Percentiles rank a stretch among this genome's conserved stretches.
Evolutionary conservation across 164 flowering plant genomes (phyloP).

Genomic region (Dillenia turbinata): DNA sequence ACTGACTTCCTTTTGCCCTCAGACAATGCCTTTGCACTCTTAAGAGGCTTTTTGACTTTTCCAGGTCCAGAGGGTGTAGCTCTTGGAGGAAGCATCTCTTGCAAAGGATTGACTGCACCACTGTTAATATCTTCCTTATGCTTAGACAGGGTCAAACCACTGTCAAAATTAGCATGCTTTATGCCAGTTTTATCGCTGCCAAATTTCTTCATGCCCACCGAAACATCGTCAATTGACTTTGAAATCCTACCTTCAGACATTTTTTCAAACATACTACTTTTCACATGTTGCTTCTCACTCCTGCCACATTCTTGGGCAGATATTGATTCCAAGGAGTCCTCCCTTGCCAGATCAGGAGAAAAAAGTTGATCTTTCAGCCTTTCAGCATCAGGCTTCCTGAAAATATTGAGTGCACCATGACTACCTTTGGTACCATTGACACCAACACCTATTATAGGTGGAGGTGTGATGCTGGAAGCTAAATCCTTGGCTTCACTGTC

Average conservation of each 20-base stretch:
- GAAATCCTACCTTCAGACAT: conserved; percentile 11
- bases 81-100: conserved; percentile 17
- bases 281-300: conserved; percentile 23
- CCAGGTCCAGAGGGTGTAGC: conserved; percentile 11
- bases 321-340: conserved; percentile 21
- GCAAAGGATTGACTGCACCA: conserved; percentile 14
- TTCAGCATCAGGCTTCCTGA: conserved; percentile 15
- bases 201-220: conserved; percentile 12
- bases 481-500: conserved; percentile 30
- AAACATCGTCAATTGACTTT: conserved; percentile 13
- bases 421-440: conserved; percentile 17
- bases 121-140: conserved; percentile 20
- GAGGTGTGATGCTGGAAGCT: conserved; percentile 12
- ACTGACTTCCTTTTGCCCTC: conserved; percentile 39
- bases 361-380: conserved; percentile 12
- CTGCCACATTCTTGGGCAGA: conserved; percentile 12
- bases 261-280: conserved; percentile 19
- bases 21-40: conserved; percentile 16
- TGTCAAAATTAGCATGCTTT: conserved; percentile 9
- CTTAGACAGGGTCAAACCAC: conserved; percentile 15
- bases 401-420: conserved; percentile 13
- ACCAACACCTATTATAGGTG: conserved; percentile 2
- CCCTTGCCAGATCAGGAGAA: conserved; percentile 20
- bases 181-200: conserved; percentile 18
- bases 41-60: conserved; percentile 7